Conservation (phyloP, 129 eudicot species). For the Pseudognaphalium luteoalbum region DNA sequence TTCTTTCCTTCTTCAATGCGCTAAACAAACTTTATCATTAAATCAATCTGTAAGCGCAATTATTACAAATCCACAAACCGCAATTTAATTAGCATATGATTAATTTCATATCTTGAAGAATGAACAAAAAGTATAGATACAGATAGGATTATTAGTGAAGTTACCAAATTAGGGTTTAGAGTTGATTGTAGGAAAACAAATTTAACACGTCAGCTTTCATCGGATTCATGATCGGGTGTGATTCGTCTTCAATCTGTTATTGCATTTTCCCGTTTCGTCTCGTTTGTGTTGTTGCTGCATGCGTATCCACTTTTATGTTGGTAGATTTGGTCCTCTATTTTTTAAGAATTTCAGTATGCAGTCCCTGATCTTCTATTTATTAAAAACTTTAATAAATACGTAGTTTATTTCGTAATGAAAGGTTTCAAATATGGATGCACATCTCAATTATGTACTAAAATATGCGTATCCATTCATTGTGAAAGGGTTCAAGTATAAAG, state of each 20-base stretch:
- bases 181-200: neutral
- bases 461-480: too few species aligned
- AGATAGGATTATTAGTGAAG: constrained; percentile 12
- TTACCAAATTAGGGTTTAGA: constrained; percentile 24
- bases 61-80: neutral
- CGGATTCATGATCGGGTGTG: constrained; percentile 17
- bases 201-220: neutral
- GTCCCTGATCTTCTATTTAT: constrained; percentile 12
- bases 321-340: constrained; percentile 21
- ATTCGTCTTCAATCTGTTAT: constrained; percentile 11
- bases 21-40: constrained; percentile 21
- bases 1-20: constrained; percentile 32
- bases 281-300: constrained; percentile 31
- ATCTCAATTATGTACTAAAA: too few species aligned
- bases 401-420: too few species aligned
- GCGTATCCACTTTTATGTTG: constrained; percentile 15
- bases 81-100: neutral
- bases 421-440: too few species aligned
- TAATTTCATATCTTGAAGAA: neutral
- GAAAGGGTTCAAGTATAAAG: too few species aligned
- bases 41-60: neutral
- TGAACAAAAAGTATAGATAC: neutral
- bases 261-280: constrained; percentile 18
- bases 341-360: neutral
- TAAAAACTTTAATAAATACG: too few species aligned